A percentile compares a stretch with the other conserved stretches of the same genome.
Conservation (phyloP, 1,284 basidiomycete genomes). For the Moniliella sp. region DNA sequence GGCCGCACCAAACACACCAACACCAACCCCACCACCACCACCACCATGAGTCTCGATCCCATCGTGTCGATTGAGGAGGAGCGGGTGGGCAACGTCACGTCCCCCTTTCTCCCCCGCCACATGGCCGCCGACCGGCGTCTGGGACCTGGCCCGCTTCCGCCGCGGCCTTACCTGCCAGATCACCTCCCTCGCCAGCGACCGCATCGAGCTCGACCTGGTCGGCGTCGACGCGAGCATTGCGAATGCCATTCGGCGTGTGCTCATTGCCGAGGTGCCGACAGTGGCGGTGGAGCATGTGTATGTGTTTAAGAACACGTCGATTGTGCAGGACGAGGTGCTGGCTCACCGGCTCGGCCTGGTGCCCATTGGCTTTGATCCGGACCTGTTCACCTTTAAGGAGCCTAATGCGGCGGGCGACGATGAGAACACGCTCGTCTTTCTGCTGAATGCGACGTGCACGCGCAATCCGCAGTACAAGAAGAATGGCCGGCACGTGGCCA, state of each 20-base stretch:
- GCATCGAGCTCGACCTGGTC: conserved; percentile 76
- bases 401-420: conserved; percentile 47
- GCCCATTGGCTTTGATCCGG: conserved; percentile 68
- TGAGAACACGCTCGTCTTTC: conserved; percentile 76
- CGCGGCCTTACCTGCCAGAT: conserved; percentile 11
- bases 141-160: conserved; percentile 9
- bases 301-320: conserved; percentile 81
- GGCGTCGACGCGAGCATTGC: conserved; percentile 90
- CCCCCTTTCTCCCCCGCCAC: conserved; percentile 21
- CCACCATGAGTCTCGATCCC: not conserved
- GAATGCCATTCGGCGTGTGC: conserved; percentile 71
- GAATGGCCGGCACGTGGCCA: conserved; percentile 4
- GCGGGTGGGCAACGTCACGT: conserved; percentile 21
- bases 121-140: conserved; percentile 6
- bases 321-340: conserved; percentile 82
- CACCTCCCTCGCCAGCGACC: conserved; percentile 16
- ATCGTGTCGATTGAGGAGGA: conserved; percentile 27
- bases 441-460: conserved; percentile 51
- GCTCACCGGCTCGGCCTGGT: conserved; percentile 73
- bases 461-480: conserved; percentile 36
- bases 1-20: too few species aligned
- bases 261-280: conserved; percentile 68
- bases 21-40: not conserved
- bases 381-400: conserved; percentile 37
- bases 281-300: conserved; percentile 83